Evolutionary conservation across 176 grass and related monocot genomes (phyloP).

Genomic region (Triticum dicoccoides): DNA sequence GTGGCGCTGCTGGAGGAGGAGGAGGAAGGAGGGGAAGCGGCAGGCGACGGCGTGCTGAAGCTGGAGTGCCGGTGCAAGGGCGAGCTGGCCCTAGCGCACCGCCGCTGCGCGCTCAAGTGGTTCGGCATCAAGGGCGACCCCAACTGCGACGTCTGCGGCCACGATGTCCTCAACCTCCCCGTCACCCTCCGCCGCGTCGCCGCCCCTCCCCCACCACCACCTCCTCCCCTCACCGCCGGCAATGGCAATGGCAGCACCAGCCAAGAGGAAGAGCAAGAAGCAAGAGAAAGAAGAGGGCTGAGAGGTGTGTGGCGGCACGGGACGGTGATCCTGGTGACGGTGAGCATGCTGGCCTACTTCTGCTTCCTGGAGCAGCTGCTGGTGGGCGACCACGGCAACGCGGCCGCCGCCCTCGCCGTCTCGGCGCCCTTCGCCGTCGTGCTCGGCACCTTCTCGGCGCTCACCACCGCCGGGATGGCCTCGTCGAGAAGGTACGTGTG

Average conservation of each 20-base stretch:
- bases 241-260: not conserved
- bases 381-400: conserved; percentile 44
- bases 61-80: conserved; percentile 83
- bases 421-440: conserved; percentile 42
- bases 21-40: conserved; percentile 24
- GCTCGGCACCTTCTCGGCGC: conserved; percentile 45
- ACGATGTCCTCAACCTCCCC: conserved; percentile 64
- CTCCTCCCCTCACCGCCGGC: not conserved
- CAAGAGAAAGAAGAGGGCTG: fast-evolving
- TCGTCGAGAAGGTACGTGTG: conserved; percentile 32
- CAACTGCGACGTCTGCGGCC: conserved; percentile 65
- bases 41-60: conserved; percentile 44
- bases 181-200: conserved; percentile 48
- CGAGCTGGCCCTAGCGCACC: conserved; percentile 58
- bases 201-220: not conserved
- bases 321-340: conserved; percentile 42
- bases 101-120: conserved; percentile 68
- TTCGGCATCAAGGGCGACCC: conserved; percentile 67
- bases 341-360: conserved; percentile 72
- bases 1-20: conserved; percentile 47
- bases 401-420: conserved; percentile 36
- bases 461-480: conserved; percentile 40
- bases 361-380: conserved; percentile 77
- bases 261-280: not conserved
- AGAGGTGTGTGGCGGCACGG: conserved; percentile 41